Base-by-base conservation (phyloP, 2,329 filamentous ascomycete genomes). In the Aspergillus viridinutans region DNA sequence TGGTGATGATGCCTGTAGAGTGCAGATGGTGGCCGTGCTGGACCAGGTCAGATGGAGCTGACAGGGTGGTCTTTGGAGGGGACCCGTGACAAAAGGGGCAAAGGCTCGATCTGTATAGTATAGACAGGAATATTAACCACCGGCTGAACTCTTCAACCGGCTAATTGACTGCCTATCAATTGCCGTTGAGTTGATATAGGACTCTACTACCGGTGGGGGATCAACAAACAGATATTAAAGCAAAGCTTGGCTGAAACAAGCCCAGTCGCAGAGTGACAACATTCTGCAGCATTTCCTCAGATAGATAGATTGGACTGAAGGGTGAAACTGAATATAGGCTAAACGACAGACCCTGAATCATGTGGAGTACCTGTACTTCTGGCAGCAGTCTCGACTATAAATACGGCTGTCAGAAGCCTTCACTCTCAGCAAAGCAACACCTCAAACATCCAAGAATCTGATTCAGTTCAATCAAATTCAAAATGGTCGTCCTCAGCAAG, bases 21-120 rank as follows among this genome's bases (percentile, higher is more conserved):
- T 56, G 6, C 62, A 63, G 56, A 63, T 64, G 55, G 57, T 28
- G 38, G 62, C 62, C 2, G 57, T 59, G 28, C 49, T 62, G 20
- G 61, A 57, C 21, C 61, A 60, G 49, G 57, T 60, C 10, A 55
- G 59, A 10, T 48, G 54, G 8, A 59, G 61, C 53, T 25, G 23
- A 10, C 43, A 17, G 6, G 43, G 21, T 38, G 32, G 32, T 32
- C 29, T 17, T 38, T 7, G 21, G 43, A 47, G 43, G 0, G 6
- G 2, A 38, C 14, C 32, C 14, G 14, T 17, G 4, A 3, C 14
- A 17, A 17, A 38, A 38, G 32, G 14, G 32, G 32, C 14, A 38
- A 7, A 1, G 14, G 5, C 32, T 38, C 6, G 4, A n/a, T 38
- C 32, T 7, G 14, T 7, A 17, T 6, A 17, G 29, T n/a, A 10